These are phyloP conservation scores for Halophytophthora polymorphica DNA, from an alignment of 352 stramenopile species.

Conservation along the genomic window DNA sequence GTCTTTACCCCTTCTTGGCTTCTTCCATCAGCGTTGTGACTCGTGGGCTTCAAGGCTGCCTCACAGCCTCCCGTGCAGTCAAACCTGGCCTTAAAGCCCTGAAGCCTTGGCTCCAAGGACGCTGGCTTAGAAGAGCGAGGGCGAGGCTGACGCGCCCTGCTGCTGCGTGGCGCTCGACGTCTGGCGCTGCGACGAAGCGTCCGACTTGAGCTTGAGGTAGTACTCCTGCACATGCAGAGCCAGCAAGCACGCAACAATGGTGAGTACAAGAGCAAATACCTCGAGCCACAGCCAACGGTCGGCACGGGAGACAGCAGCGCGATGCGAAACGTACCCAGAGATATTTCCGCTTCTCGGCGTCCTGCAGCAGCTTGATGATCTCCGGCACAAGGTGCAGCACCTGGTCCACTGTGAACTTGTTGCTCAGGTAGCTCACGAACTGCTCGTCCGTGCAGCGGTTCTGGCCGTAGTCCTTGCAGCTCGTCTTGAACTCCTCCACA, in stretches of 20 bases:
- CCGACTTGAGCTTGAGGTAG: constrained; percentile 72
- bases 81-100: no score
- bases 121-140: constrained; percentile 64
- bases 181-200: constrained; percentile 22
- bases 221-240: constrained; percentile 41
- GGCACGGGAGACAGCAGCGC: no score
- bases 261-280: constrained; percentile 8
- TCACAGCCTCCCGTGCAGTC: no score
- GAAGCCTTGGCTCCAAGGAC: no score
- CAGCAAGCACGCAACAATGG: neutral
- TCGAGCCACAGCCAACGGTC: no score
- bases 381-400: constrained; percentile 73
- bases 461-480: constrained; percentile 85
- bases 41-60: no score
- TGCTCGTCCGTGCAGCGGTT: constrained; percentile 73
- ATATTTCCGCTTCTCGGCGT: constrained; percentile 79
- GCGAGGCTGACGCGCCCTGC: constrained; percentile 33
- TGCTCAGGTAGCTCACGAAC: constrained; percentile 64
- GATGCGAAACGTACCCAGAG: no score
- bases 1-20: no score
- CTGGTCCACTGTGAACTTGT: constrained; percentile 72
- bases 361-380: constrained; percentile 80
- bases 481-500: constrained; percentile 82
- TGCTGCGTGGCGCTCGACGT: constrained; percentile 11
- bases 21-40: no score